Conservation (phyloP, 495 filamentous ascomycete species). For the Penicillium pancosmium region DNA sequence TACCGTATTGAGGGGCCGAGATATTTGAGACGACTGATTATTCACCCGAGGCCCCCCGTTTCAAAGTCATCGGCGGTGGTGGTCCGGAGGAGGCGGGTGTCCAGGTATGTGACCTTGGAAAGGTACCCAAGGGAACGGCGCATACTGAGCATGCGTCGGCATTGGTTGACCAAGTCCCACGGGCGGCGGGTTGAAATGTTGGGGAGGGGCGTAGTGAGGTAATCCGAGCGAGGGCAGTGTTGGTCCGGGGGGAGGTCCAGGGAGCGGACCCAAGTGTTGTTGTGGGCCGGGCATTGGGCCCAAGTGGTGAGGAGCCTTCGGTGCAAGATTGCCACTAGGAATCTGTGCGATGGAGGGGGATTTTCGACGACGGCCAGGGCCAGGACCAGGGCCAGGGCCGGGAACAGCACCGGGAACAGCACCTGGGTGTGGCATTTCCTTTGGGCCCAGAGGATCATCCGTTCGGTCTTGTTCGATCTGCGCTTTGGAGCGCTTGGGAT, state of each 20-base stretch:
- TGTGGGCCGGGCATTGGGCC: constrained; percentile 23
- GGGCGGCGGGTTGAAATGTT: constrained; percentile 20
- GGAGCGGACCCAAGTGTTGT: constrained; percentile 13
- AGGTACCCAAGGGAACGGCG: constrained; percentile 29
- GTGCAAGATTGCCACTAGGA: constrained; percentile 29
- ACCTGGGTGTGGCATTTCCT: constrained; percentile 10
- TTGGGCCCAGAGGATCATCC: constrained; percentile 30
- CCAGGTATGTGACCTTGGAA: constrained; percentile 10
- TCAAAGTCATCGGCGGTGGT: constrained; percentile 1
- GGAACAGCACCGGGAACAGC: too few species aligned
- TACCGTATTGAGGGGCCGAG: background rate
- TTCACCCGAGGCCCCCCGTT: background rate
- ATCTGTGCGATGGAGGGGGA: constrained; percentile 28
- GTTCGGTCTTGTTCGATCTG: constrained; percentile 46
- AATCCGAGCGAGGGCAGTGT: constrained; percentile 25
- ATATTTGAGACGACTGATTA: background rate
- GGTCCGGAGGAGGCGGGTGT: background rate
- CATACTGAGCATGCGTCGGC: constrained; percentile 23
- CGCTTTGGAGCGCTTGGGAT: constrained; percentile 51
- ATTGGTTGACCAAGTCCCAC: constrained; percentile 25
- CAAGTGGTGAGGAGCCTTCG: constrained; percentile 25
- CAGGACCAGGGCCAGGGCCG: too few species aligned
- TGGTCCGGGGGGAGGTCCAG: constrained; percentile 13
- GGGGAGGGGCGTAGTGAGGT: constrained; percentile 19
- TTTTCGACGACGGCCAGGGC: constrained; percentile 20